Base-by-base conservation (phyloP, 108 stramenopile genomes). In the Nannochloropsis gaditana region DNA sequence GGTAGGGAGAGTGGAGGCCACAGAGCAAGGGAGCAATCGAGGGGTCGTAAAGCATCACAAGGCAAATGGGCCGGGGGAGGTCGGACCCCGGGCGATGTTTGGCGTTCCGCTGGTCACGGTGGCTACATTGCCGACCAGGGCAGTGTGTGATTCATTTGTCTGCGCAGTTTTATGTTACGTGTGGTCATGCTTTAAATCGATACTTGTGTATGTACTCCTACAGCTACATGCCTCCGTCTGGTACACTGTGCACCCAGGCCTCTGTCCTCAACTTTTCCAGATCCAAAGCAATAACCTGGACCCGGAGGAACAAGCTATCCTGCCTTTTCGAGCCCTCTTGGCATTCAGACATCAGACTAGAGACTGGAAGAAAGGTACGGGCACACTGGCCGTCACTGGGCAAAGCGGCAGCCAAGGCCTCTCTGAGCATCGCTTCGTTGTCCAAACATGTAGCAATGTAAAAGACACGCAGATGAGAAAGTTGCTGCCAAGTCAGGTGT, bases 341-440 rank as follows among this genome's bases (percentile, higher is more conserved):
- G 3, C n/a, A 15, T 73, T 73, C 59, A n/a, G 59, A 15, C 19
- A n/a, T n/a, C 59, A 73, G n/a, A n/a, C 59, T n/a, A 73, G 59
- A 73, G 19, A 73, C 59, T 15, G 59, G 59, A 73, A 73, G 59
- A 73, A 73, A 73, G 19, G 59, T 73, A 15, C 59, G 59, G 15
- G 59, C 59, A 73, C 59, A 73, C 59, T 73, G 59, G 4, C 59
- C 59, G 15, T 73, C 59, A 3, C 3, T n/a, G n/a, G 59, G 59
- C 59, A 73, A 73, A 2, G 59, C 59, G 59, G 59, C 59, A n/a
- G 59, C 59, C 59, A 73, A n/a, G 59, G 59, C 59, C 59, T 73
- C 59, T n/a, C 59, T 15, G n/a, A 73, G 59, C 59, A 8, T n/a
- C 59, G 15, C 19, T n/a, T 73, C 59, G 59, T 73, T 73, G 4